Conservation (phyloP, 1,284 basidiomycete genomes). For the Sporisorium scitamineum region DNA sequence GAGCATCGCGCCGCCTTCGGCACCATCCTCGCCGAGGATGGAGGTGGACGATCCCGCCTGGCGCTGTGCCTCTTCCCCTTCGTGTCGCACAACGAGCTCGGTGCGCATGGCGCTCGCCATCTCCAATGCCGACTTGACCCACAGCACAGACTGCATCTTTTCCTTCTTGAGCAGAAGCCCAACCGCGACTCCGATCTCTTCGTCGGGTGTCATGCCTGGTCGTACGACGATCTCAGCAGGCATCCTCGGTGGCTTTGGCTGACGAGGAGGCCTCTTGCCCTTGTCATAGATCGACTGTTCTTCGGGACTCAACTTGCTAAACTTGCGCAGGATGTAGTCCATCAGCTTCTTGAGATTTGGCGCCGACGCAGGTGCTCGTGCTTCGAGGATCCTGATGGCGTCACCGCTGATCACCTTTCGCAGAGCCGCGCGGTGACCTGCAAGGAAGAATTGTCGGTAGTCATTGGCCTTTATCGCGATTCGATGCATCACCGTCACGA, state of each 20-base stretch:
- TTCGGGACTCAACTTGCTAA: slow-evolving; percentile 57
- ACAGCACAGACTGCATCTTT: slow-evolving; percentile 61
- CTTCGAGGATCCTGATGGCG: slow-evolving; percentile 36
- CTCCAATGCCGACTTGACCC: slow-evolving; percentile 66
- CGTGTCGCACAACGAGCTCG: slow-evolving; percentile 44
- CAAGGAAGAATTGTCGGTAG: slow-evolving; percentile 57
- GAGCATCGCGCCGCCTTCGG: slow-evolving; percentile 4
- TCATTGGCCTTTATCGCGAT: slow-evolving; percentile 61
- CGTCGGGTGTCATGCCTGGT: slow-evolving; percentile 46
- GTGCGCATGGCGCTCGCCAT: slow-evolving; percentile 57
- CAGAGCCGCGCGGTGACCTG: slow-evolving; percentile 40
- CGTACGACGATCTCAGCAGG: slow-evolving; percentile 60
- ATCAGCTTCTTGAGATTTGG: slow-evolving; percentile 60
- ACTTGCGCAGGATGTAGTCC: slow-evolving; percentile 59
- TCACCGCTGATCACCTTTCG: slow-evolving; percentile 47
- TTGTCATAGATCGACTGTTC: slow-evolving; percentile 58
- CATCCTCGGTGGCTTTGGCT: slow-evolving; percentile 44
- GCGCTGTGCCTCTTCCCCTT: slow-evolving; percentile 30
- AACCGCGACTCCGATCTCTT: slow-evolving; percentile 65
- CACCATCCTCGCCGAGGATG: slow-evolving; percentile 9
- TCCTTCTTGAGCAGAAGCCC: slow-evolving; percentile 62
- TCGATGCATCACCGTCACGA: slow-evolving; percentile 64
- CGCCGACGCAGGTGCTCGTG: slow-evolving; percentile 30
- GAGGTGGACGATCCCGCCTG: slow-evolving; percentile 1
- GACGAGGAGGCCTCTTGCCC: slow-evolving; percentile 54